Percentiles rank a stretch among this genome's conserved stretches.
Evolutionary conservation across 345 rosid genomes (phyloP).

Genomic region (Cochlearia excelsa): DNA sequence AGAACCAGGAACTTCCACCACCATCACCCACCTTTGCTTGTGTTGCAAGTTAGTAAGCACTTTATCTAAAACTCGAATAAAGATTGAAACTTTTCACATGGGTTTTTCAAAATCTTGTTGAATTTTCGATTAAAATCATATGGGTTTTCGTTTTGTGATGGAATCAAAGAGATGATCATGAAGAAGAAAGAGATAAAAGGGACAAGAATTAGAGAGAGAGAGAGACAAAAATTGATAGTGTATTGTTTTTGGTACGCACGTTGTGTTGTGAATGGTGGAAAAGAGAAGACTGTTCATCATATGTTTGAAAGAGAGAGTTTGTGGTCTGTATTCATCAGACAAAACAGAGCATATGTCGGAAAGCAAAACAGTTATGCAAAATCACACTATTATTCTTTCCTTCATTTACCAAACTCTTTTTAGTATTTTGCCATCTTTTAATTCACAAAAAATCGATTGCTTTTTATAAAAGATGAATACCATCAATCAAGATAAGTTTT

Average conservation of each 20-base stretch:
- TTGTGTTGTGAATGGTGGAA: slow-evolving; percentile 34
- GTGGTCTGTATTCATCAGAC: slow-evolving; percentile 40
- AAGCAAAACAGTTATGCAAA: slow-evolving; percentile 15
- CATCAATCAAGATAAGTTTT: too few relatives aligned
- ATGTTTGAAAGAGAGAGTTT: slow-evolving; percentile 24
- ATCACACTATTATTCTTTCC: slow-evolving; percentile 25
- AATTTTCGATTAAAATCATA: not conserved
- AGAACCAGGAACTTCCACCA: slow-evolving; percentile 68
- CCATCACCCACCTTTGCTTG: slow-evolving; percentile 36
- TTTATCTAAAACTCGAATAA: slow-evolving; percentile 12
- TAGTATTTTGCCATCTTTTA: not conserved
- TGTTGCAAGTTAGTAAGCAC: not conserved
- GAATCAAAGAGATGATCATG: slow-evolving; percentile 7
- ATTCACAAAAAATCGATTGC: too few relatives aligned
- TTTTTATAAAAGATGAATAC: too few relatives aligned
- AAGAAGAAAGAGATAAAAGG: slow-evolving; percentile 4
- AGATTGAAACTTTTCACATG: slow-evolving; percentile 21
- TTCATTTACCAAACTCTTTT: not conserved
- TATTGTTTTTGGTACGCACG: slow-evolving; percentile 37
- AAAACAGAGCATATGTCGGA: slow-evolving; percentile 35
- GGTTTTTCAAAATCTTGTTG: not conserved
- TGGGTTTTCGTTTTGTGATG: slow-evolving; percentile 7
- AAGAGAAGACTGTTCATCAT: slow-evolving; percentile 33
- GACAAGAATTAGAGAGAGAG: not conserved
- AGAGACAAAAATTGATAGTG: slow-evolving; percentile 21